phyloP scores from a whole-genome alignment of 208 protist genomes.

The Crithidia sp. region DNA sequence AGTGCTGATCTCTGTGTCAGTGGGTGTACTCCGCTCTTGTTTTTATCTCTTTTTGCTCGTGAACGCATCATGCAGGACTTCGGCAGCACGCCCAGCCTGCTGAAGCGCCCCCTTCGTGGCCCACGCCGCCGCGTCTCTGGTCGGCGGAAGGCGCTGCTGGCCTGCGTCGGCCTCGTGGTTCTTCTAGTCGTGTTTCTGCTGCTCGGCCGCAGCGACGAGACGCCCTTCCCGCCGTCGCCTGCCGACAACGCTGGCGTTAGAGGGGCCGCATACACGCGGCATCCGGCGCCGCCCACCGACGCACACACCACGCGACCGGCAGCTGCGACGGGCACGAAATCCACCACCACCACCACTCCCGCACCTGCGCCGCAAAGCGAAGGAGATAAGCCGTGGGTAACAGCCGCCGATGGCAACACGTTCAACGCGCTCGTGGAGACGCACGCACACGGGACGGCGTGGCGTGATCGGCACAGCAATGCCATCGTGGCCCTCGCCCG shows the following conservation, averaged over 20 bases:
- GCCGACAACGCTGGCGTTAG: too few relatives aligned
- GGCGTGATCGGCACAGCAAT: not conserved
- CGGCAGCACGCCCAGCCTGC: not conserved
- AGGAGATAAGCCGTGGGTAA: not conserved
- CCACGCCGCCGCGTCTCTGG: slow-evolving; percentile 2
- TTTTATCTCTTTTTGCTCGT: too few relatives aligned
- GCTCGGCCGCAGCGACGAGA: not conserved
- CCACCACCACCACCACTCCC: too few relatives aligned
- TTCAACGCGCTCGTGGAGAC: not conserved
- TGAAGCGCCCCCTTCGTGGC: slow-evolving; percentile 7
- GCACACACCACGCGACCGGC: too few relatives aligned
- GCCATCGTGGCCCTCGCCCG: not conserved
- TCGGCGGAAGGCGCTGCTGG: not conserved
- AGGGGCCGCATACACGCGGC: too few relatives aligned
- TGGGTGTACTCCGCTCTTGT: too few relatives aligned
- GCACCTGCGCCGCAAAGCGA: not conserved
- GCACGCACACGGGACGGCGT: slow-evolving; percentile 17
- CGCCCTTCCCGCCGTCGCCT: not conserved
- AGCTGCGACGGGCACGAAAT: too few relatives aligned
- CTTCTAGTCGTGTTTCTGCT: not conserved
- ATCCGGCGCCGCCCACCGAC: too few relatives aligned
- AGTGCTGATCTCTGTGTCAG: too few relatives aligned
- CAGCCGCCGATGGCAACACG: too few relatives aligned
- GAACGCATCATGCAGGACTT: not conserved
- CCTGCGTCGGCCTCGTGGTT: not conserved